Evolutionary conservation across 192 early-diverging fungal species (phyloP).

Genomic region (Entomortierella parvispora): DNA sequence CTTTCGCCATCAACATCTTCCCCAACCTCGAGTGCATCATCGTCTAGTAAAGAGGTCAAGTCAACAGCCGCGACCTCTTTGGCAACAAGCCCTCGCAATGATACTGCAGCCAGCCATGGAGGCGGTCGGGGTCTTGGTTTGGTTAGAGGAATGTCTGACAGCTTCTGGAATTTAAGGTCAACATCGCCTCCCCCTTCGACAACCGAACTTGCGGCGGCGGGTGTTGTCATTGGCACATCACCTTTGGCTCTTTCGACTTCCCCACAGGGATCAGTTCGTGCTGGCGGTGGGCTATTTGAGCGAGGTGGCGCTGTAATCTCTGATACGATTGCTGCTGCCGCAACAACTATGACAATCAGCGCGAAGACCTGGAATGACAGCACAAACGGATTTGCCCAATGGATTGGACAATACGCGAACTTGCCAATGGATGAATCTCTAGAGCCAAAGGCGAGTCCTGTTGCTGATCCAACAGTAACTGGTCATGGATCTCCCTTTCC

Average conservation of each 20-base stretch:
- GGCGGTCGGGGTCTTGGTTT: conserved; percentile 19
- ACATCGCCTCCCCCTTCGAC: background rate
- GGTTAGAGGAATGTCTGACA: conserved; percentile 47
- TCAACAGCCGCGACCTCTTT: no score
- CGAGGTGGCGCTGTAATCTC: no score
- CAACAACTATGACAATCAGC: conserved; percentile 3
- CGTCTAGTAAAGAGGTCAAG: no score
- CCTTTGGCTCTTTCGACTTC: no score
- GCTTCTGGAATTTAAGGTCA: conserved; percentile 8
- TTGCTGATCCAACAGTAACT: background rate
- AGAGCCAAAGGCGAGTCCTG: no score
- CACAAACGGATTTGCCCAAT: conserved; percentile 23
- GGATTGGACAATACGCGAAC: conserved; percentile 18
- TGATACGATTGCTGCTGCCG: background rate
- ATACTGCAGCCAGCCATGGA: background rate
- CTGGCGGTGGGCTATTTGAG: no score
- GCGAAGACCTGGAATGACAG: conserved; percentile 37
- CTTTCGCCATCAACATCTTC: no score
- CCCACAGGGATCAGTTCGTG: background rate
- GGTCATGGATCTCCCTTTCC: background rate
- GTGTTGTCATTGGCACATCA: no score
- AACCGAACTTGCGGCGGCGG: no score
- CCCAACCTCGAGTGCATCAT: no score
- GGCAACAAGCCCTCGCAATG: background rate
- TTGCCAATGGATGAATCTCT: background rate